Evolutionary conservation across 2,329 filamentous ascomycete genomes (phyloP).

Genomic region (Pyrenophora tritici-repentis): DNA sequence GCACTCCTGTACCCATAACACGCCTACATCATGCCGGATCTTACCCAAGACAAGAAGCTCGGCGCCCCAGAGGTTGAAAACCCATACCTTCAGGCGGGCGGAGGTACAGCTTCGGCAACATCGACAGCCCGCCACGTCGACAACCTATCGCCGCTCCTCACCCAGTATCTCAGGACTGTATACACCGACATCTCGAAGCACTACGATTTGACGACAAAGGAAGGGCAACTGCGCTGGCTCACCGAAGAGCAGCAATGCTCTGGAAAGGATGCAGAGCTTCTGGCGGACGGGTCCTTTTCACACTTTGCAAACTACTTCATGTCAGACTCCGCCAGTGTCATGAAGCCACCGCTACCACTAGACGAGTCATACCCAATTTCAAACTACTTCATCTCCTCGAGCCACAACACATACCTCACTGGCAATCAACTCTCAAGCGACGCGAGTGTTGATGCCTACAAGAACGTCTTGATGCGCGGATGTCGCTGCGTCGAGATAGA

Average conservation of each 20-base stretch:
- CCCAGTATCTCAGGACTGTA: conserved; percentile 34
- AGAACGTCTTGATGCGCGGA: conserved; percentile 72
- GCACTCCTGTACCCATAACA: neutral
- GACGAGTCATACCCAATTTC: conserved; percentile 73
- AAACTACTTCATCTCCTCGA: conserved; percentile 93
- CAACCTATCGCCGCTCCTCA: conserved; percentile 34
- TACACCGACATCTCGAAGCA: conserved; percentile 39
- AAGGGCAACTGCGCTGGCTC: conserved; percentile 40
- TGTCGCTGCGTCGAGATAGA: conserved; percentile 95
- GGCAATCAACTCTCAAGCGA: conserved; percentile 84
- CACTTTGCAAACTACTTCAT: conserved; percentile 53
- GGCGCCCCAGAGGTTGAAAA: conserved; percentile 39
- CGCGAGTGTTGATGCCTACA: conserved; percentile 78
- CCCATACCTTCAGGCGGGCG: conserved; percentile 46
- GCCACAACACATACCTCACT: conserved; percentile 90
- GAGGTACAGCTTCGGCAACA: conserved; percentile 40
- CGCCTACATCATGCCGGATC: conserved; percentile 16
- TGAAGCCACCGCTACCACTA: conserved; percentile 50
- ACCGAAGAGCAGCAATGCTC: conserved; percentile 38
- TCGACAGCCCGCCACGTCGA: conserved; percentile 37
- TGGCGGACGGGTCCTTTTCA: conserved; percentile 39
- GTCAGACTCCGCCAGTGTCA: conserved; percentile 51
- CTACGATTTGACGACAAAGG: conserved; percentile 38
- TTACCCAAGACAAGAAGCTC: conserved; percentile 37
- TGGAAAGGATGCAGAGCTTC: conserved; percentile 26